Evolutionary conservation across 768 basidiomycete species (phyloP), one percentile per base, ranked within the genome.

Genomic region (Russula virescens): DNA sequence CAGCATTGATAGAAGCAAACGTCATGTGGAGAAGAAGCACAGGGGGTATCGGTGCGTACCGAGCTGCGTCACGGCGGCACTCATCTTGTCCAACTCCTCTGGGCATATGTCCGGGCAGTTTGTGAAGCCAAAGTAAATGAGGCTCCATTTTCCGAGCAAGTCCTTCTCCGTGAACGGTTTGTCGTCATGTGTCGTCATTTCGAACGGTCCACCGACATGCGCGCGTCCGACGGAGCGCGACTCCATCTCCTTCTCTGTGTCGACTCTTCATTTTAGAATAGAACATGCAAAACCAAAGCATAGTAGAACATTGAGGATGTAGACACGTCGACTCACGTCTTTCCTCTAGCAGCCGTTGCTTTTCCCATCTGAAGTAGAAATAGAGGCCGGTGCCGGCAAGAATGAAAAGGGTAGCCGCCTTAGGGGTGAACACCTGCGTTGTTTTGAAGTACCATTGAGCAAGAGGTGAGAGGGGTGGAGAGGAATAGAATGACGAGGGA

Each of bases 51-150:
- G 35, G 42, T 19, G 40, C 89, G 64, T 66, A 92, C 94, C 87
- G 58, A 92, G 77, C 52, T 79, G 74, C 35, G 88, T 80, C 47
- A 98, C 79, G 19, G 94, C 86, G 0, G 75, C 79, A 14, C 89
- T 85, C 77, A 98, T 85, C 78, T 98, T 98, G 78, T 99, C 97
- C 31, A 99, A 80, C 75, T 98, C 96, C 58, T 95, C 91, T 1
- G 97, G 97, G 71, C 97, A 99, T 58, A 99, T 98, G 74, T 99
- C 97, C 7, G 97, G 96, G 75, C 97, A 99, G 74, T 99, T 96
- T 34, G 96, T 95, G 78, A 98, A 99, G n/a, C 97, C 97, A 75
- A 99, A 99, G 77, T 98, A 92, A 50, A 91, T 81, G 62, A 92
- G 76, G n/a, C 81, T 89, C 92, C 92, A 98, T 76, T 91, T 89